Percentiles rank a stretch among this genome's conserved stretches.
Conservation (phyloP, 23 red algal genomes). For the Gracilaria caudata region DNA sequence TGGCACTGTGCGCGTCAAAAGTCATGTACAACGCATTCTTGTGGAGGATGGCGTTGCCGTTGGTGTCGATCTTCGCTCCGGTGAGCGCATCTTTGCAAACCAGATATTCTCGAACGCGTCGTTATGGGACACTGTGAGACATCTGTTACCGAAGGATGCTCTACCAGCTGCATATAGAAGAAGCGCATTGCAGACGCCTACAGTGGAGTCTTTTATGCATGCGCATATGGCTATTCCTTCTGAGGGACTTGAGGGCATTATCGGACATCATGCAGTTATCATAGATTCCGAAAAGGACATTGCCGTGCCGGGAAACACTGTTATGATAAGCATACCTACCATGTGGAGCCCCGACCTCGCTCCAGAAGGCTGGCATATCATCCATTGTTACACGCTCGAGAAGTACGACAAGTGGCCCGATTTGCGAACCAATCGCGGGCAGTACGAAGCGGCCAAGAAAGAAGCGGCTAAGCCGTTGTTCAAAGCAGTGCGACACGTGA, state of each 20-base stretch:
- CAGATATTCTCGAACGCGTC: slow-evolving; percentile 78
- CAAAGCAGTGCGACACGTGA: slow-evolving; percentile 65
- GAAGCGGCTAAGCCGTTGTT: slow-evolving; percentile 66
- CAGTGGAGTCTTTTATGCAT: slow-evolving; percentile 79
- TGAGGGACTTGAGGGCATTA: slow-evolving; percentile 42
- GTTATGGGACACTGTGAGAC: slow-evolving; percentile 64
- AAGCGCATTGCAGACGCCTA: slow-evolving; percentile 53
- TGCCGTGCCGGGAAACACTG: slow-evolving; percentile 71
- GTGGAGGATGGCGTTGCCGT: slow-evolving; percentile 54
- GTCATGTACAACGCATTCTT: slow-evolving; percentile 61
- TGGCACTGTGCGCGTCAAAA: slow-evolving; percentile 48
- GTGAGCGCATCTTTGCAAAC: slow-evolving; percentile 45
- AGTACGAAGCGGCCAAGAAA: slow-evolving; percentile 68
- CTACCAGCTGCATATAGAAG: slow-evolving; percentile 28
- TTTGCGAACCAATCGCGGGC: slow-evolving; percentile 26
- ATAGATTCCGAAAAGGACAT: slow-evolving; percentile 71
- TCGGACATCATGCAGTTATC: slow-evolving; percentile 75
- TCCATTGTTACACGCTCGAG: slow-evolving; percentile 86
- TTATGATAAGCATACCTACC: slow-evolving; percentile 80
- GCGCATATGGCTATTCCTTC: slow-evolving; percentile 66
- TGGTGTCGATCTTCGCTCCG: slow-evolving; percentile 44
- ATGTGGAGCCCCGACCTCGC: slow-evolving; percentile 76
- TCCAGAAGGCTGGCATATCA: slow-evolving; percentile 73
- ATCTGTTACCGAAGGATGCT: slow-evolving; percentile 29
- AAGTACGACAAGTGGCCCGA: slow-evolving; percentile 69